Base-by-base conservation (phyloP, 2,329 filamentous ascomycete species). In the Penicillium corylophilum region DNA sequence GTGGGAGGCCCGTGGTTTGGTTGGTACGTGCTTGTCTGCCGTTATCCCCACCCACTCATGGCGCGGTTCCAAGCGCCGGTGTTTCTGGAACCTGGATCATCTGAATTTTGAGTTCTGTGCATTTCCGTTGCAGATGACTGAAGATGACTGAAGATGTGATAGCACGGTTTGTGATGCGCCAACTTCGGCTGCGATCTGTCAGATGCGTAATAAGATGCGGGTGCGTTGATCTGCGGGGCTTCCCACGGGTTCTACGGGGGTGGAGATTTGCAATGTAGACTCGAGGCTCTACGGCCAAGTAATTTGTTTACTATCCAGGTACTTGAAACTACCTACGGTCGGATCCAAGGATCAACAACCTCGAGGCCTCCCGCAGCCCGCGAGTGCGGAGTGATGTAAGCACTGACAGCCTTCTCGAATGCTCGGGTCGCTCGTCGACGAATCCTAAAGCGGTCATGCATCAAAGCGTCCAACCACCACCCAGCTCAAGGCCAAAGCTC, bases 111-210 rank as follows among this genome's bases (percentile, higher is more conserved):
- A 48, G 48, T 62, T 55, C 51, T 20, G 47, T 24, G 42, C 51
- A 52, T 50, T 52, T 29, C 26, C 48, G 47, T 54, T 61, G 58
- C 60, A 60, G 57, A 51, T 57, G 56, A 59, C 55, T 46, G 35
- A 46, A 60, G 57, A 51, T 57, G 56, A 59, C 55, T 46, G 35
- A 46, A n/a, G 49, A 26, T 24, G 35, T 44, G 46, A 53, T 53
- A 41, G 51, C 47, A 48, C 36, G 18, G 18, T 52, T 52, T 31
- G 40, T 29, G 26, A 28, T 49, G 45, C 45, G 50, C 28, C 38
- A 56, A 46, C 48, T 53, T 43, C 22, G 48, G 41, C 26, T 46
- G 39, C 46, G 44, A 53, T 53, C 47, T 53, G 55, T 55, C 53
- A 56, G 53, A 56, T 55, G 50, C 26, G 31, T 20, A 38, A 1